Evolutionary conservation across 192 early-diverging fungal genomes (phyloP), one percentile per base, ranked within the genome.

Genomic region (Podila horticola): DNA sequence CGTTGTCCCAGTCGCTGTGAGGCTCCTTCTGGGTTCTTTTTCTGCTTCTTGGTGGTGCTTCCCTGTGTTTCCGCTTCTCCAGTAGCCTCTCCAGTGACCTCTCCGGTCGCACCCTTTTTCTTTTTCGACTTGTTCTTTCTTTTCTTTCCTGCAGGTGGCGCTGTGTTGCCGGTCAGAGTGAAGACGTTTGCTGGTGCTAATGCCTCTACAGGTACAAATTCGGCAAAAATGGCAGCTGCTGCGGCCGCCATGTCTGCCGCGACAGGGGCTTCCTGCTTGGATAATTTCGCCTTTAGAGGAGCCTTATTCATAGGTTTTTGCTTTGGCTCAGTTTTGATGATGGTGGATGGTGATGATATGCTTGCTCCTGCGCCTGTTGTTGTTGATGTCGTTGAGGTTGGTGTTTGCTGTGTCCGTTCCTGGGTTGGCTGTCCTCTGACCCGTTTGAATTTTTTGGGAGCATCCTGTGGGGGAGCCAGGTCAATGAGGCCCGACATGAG

Each of bases 371-470:
- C 24, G 71, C 11, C 15, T 62, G 59, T 33, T 49, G 51, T 0
- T 51, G 58, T 26, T 50, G 63, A 5, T 52, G 57, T 8, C 52
- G 57, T 4, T 64, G 63, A 34, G 5, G 70, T 55, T 15, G 62
- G 22, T 2, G 64, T 30, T 28, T 49, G 74, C 62, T 59, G 66
- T 24, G 58, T 15, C 6, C 13, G 59, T 10, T 5, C 17, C 59
- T 31, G 28, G 12, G 13, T 24, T 11, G 29, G 24, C 22, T n/a
- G 51, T 3, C 61, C 67, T 36, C 75, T 58, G n/a, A 70, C 57
- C 22, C 75, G 69, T 20, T 58, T 79, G 22, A 71, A 71, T 51
- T 79, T 79, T 67, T 66, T 79, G 2, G 75, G 15, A 8, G 31
- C 64, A 48, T 71, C 62, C 19, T 17, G 50, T 9, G 51, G 8